Conservation (phyloP, 495 filamentous ascomycete species). For the Recurvomyces mirabilis region DNA sequence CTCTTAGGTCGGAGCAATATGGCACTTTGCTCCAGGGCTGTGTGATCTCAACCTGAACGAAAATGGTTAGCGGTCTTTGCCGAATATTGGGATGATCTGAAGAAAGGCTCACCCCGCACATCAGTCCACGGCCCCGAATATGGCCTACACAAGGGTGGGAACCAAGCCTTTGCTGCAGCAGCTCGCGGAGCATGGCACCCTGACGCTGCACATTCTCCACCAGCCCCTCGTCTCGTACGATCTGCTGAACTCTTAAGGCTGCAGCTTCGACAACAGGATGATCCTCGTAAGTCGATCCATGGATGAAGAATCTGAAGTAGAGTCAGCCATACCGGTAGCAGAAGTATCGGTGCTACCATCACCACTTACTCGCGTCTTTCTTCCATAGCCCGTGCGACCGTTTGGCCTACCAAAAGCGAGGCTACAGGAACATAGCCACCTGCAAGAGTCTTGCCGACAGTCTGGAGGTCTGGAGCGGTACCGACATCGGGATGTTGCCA, state of each 20-base stretch:
- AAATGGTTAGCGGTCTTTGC: constrained; percentile 30
- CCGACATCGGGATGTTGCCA: constrained; percentile 32
- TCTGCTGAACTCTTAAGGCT: constrained; percentile 44
- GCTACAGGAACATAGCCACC: constrained; percentile 34
- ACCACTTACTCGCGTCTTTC: too few species aligned
- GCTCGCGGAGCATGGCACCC: constrained; percentile 35
- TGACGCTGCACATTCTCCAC: constrained; percentile 39
- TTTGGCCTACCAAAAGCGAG: constrained; percentile 28
- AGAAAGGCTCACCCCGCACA: constrained; percentile 56
- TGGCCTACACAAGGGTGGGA: constrained; percentile 49
- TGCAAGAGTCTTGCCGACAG: constrained; percentile 35
- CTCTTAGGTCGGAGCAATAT: too few species aligned
- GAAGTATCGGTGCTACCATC: too few species aligned
- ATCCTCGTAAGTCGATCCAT: constrained; percentile 50
- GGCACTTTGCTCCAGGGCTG: too few species aligned
- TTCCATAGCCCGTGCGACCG: constrained; percentile 29
- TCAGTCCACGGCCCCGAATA: constrained; percentile 54
- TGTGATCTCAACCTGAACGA: too few species aligned
- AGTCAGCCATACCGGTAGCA: too few species aligned
- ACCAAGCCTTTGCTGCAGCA: constrained; percentile 36
- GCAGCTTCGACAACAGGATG: constrained; percentile 47
- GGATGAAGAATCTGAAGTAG: constrained; percentile 36
- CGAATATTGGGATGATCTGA: constrained; percentile 43
- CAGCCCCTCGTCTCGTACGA: constrained; percentile 38
- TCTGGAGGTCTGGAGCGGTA: constrained; percentile 32